Evolutionary conservation across 495 filamentous ascomycete species (phyloP).

Genomic region (Daldinia concentrica): DNA sequence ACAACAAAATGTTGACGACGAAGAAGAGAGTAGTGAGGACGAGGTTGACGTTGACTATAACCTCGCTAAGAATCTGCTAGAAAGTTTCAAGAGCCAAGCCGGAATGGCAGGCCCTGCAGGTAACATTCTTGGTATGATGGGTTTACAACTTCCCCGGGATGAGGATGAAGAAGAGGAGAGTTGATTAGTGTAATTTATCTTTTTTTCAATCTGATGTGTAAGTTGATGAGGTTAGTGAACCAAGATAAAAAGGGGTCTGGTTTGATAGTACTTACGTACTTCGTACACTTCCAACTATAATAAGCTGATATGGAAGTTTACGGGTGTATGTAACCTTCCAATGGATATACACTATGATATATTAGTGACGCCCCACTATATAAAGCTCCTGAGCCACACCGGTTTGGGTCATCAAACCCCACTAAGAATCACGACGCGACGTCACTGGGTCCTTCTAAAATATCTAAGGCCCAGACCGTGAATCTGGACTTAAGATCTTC

Average conservation of each 20-base stretch:
- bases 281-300: too few species aligned
- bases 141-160: slow-evolving; percentile 79
- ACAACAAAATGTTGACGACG: slow-evolving; percentile 36
- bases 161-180: slow-evolving; percentile 62
- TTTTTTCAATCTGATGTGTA: background rate
- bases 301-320: too few species aligned
- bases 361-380: slow-evolving; percentile 5
- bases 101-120: slow-evolving; percentile 85
- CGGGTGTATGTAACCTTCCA: background rate
- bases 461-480: background rate
- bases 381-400: slow-evolving; percentile 15
- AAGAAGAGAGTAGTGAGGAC: slow-evolving; percentile 55
- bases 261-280: slow-evolving; percentile 1
- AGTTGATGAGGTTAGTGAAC: background rate
- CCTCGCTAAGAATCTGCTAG: slow-evolving; percentile 88
- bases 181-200: slow-evolving; percentile 1
- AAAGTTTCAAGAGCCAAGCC: slow-evolving; percentile 88
- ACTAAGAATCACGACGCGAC: slow-evolving; percentile 35
- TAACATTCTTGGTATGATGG: slow-evolving; percentile 87
- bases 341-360: too few species aligned
- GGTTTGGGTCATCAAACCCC: slow-evolving; percentile 24
- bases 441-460: slow-evolving; percentile 37
- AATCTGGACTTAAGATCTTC: slow-evolving; percentile 27
- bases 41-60: slow-evolving; percentile 84
- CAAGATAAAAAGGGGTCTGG: background rate